phyloP scores from a whole-genome alignment of 2,329 filamentous ascomycete genomes.

The Hypocreales sp. region DNA sequence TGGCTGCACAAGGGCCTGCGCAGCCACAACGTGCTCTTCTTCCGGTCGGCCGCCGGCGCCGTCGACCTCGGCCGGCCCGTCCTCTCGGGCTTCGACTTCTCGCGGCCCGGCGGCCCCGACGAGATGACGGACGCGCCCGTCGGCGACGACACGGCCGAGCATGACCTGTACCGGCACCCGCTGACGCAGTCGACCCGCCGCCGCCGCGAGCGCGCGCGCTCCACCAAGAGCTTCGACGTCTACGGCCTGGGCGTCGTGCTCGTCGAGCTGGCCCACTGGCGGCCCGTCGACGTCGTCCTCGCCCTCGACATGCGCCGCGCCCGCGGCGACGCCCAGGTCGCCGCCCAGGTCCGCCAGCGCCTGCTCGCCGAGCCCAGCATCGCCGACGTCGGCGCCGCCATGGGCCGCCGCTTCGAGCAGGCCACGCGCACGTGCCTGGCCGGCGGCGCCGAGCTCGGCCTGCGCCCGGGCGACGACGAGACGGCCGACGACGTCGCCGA shows the following conservation, averaged over 20 bases:
- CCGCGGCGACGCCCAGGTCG: conserved; percentile 20
- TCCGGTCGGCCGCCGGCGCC: conserved; percentile 14
- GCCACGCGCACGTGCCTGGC: conserved; percentile 20
- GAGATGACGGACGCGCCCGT: conserved; percentile 33
- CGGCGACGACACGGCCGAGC: conserved; percentile 24
- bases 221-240: conserved; percentile 34
- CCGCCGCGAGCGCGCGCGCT: conserved; percentile 16
- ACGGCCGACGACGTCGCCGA: conserved; percentile 22
- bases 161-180: conserved; percentile 36
- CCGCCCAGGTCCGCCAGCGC: conserved; percentile 17
- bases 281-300: conserved; percentile 26
- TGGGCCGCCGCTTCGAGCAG: conserved; percentile 23
- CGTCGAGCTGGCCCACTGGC: conserved; percentile 38
- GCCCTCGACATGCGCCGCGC: conserved; percentile 18
- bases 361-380: conserved; percentile 15
- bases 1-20: conserved; percentile 45
- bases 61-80: conserved; percentile 25
- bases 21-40: conserved; percentile 37
- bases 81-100: conserved; percentile 39
- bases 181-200: conserved; percentile 20
- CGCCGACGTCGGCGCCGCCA: conserved; percentile 18
- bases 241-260: conserved; percentile 36
- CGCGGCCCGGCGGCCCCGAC: conserved; percentile 30
- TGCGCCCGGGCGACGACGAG: conserved; percentile 22
- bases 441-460: conserved; percentile 19